Percentiles rank a stretch among this genome's conserved stretches.
Conservation (phyloP, 192 early-diverging fungal genomes). For the Backusella tarrabulga region DNA sequence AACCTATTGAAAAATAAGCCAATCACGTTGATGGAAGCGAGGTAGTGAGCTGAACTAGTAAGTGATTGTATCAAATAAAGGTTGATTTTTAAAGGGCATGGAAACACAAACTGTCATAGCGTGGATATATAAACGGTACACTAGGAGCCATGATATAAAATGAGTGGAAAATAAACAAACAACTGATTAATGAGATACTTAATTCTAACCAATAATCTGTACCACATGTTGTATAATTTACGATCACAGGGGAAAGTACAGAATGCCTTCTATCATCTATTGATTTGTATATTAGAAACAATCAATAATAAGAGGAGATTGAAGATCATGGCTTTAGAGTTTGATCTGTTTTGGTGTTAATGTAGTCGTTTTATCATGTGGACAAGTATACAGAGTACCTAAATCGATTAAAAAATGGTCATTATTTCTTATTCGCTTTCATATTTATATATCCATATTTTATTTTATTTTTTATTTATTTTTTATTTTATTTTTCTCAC, state of each 20-base stretch:
- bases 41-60: not conserved
- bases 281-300: not conserved
- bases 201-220: constrained; percentile 3
- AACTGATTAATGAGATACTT: not conserved
- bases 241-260: not conserved
- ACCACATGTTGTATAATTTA: not conserved
- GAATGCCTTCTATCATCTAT: not conserved
- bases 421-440: not conserved
- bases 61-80: not conserved
- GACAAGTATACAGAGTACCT: not conserved
- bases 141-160: not conserved
- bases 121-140: not conserved
- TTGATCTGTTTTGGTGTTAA: not conserved
- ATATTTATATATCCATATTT: not conserved
- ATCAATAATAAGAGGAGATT: not conserved
- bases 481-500: not conserved
- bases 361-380: not conserved
- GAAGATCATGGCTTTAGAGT: not conserved
- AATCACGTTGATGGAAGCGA: not conserved
- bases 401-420: not conserved
- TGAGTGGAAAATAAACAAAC: constrained; percentile 3
- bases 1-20: not conserved
- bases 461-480: not conserved
- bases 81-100: not conserved
- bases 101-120: not conserved